phyloP scores from a whole-genome alignment of 1,139 yeast species.

The Scheffersomyces parashehatae region DNA sequence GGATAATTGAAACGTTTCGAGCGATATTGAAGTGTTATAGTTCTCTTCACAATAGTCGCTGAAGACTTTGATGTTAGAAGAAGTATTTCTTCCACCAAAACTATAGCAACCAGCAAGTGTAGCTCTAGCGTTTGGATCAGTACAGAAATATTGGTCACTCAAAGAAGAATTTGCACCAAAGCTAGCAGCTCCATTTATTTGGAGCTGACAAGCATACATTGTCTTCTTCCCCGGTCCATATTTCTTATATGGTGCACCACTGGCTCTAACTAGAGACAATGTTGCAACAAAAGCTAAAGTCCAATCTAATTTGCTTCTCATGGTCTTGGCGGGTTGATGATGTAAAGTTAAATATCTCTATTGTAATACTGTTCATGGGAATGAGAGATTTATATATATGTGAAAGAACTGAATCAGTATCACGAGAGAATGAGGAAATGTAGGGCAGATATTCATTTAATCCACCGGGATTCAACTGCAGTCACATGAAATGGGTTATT shows the following conservation, averaged over 20 bases:
- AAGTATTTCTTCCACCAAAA: slow-evolving; percentile 2
- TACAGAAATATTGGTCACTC: slow-evolving; percentile 9
- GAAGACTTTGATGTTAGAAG: neutral
- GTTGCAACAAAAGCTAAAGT: too few relatives aligned
- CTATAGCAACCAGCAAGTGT: slow-evolving; percentile 14
- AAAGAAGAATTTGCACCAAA: slow-evolving; percentile 12
- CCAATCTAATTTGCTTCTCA: too few relatives aligned
- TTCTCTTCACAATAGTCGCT: slow-evolving; percentile 10
- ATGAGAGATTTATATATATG: too few relatives aligned
- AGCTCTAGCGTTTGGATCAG: slow-evolving; percentile 13
- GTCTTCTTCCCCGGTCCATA: slow-evolving; percentile 7
- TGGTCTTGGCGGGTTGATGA: too few relatives aligned
- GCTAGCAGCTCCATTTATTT: slow-evolving; percentile 12
- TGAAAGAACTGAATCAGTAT: too few relatives aligned
- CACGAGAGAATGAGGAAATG: too few relatives aligned
- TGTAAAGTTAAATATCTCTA: too few relatives aligned
- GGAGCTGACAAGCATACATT: slow-evolving; percentile 20
- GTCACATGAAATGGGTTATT: too few relatives aligned
- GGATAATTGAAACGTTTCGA: slow-evolving; percentile 17
- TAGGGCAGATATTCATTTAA: too few relatives aligned
- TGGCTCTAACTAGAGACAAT: too few relatives aligned
- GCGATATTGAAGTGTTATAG: slow-evolving; percentile 13
- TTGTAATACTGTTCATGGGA: too few relatives aligned
- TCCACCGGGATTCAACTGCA: too few relatives aligned
- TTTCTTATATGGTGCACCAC: slow-evolving; percentile 9